Evolutionary conservation across 176 grass and related monocot genomes (phyloP), one percentile per base, ranked within the genome.

Genomic region (Bolboschoenus planiculmis): DNA sequence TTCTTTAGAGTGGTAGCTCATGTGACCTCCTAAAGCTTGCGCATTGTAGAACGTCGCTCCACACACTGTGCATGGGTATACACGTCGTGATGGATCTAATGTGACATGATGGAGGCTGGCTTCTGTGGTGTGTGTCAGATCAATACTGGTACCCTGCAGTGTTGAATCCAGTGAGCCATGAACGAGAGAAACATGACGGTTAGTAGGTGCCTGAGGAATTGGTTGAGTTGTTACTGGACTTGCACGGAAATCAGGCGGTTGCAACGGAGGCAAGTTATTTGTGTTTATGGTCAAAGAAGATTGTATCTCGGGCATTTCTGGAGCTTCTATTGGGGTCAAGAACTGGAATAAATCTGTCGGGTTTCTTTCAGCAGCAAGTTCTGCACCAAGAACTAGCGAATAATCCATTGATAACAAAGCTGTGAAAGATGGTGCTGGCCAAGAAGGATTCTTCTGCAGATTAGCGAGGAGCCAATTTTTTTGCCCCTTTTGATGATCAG

Each of bases 11-110:
- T 85, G 83, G 26, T 55, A 78, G 70, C 83, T 85, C 83, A 85
- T 85, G 53, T 85, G 83, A 10, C 83, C 83, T 36, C 83, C 83
- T n/a, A 78, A 85, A 23, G 83, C 83, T 78, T 85, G 83, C 1
- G 83, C 70, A 57, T 48, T 78, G 56, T 15, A 10, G 55, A 78
- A 85, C 16, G 4, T 40, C 7, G 42, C 54, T 31, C 26, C 31
- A 46, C 83, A 85, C 5, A 29, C 20, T 2, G 16, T 27, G 53
- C 83, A 85, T 1, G 7, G 16, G 70, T 57, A 85, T 27, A 15
- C 34, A 31, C 53, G n/a, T 31, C 55, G 42, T 18, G 10, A n/a
- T 15, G 10, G 24, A 56, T 56, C 51, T 21, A 23, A 37, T 80
- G 55, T 11, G 31, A 30, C 11, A 24, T 37, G 10, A 2, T 1